Percentiles rank a stretch among this genome's conserved stretches.
Evolutionary conservation across 164 flowering plant genomes (phyloP).

Genomic region (Annona cherimola): DNA sequence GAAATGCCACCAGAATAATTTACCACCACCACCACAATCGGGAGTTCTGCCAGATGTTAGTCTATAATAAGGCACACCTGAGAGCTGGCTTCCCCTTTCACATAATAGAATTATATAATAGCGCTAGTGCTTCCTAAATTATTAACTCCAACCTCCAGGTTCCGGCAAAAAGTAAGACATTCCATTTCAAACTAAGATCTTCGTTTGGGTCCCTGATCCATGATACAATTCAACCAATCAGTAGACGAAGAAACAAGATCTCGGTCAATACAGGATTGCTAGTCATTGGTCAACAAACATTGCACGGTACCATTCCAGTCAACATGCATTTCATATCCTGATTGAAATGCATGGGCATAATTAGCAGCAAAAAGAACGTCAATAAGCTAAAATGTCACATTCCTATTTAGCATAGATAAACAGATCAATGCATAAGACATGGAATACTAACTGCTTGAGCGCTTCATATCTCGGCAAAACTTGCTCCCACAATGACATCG

Average conservation of each 20-base stretch:
- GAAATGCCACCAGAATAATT: not conserved
- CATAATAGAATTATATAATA: not conserved
- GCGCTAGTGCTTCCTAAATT: not conserved
- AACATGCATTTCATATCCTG: too few species aligned
- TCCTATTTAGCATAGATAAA: not conserved
- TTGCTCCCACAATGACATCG: constrained; percentile 60
- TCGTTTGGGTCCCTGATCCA: constrained; percentile 1
- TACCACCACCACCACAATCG: not conserved
- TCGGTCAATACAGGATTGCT: not conserved
- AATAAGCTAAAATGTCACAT: not conserved
- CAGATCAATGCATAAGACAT: not conserved
- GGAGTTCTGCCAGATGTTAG: not conserved
- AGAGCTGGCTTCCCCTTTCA: not conserved
- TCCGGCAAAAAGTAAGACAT: not conserved
- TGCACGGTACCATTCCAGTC: not conserved
- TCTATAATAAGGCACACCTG: not conserved
- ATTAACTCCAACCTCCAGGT: not conserved
- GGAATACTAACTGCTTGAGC: constrained; percentile 19
- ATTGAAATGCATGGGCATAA: not conserved
- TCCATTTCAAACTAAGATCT: not conserved
- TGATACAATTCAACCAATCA: not conserved
- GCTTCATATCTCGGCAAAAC: constrained; percentile 41
- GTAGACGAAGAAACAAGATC: not conserved
- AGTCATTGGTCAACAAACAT: not conserved
- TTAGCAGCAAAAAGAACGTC: not conserved